Evolutionary conservation across 805 yeast genomes (phyloP).

Genomic region (Candida saitoana): DNA sequence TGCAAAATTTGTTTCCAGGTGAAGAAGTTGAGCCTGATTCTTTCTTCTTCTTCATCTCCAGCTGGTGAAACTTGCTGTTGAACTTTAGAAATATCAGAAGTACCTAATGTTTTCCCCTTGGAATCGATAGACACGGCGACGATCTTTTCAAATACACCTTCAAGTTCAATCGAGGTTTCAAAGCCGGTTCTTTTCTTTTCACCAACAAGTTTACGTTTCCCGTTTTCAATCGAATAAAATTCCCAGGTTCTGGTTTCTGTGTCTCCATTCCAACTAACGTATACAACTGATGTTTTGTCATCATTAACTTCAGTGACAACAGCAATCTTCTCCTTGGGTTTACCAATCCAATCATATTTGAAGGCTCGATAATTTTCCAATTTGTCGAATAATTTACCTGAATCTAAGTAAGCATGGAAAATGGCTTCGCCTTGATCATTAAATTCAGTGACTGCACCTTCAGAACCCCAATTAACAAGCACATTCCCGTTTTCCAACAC

Average conservation of each 20-base stretch:
- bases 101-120: background rate
- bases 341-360: constrained; percentile 31
- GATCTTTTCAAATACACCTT: background rate
- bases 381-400: constrained; percentile 20
- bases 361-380: constrained; percentile 35
- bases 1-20: background rate
- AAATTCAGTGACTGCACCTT: constrained; percentile 35
- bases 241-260: constrained; percentile 30
- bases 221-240: constrained; percentile 12
- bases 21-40: background rate
- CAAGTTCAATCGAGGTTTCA: constrained; percentile 17
- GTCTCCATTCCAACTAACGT: constrained; percentile 39
- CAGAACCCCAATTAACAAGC: constrained; percentile 36
- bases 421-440: constrained; percentile 22
- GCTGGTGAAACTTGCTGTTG: background rate
- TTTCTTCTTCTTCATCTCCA: background rate
- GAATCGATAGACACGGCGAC: background rate
- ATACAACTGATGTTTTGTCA: constrained; percentile 16
- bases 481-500: constrained; percentile 29
- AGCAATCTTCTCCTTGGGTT: constrained; percentile 30
- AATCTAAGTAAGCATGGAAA: constrained; percentile 30
- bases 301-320: constrained; percentile 14
- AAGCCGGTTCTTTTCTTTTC: constrained; percentile 21
- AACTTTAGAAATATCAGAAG: background rate
- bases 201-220: constrained; percentile 12